Evolutionary conservation across 2,329 filamentous ascomycete genomes (phyloP), one percentile per base, ranked within the genome.

Genomic region (Aspergillus phoenicis): DNA sequence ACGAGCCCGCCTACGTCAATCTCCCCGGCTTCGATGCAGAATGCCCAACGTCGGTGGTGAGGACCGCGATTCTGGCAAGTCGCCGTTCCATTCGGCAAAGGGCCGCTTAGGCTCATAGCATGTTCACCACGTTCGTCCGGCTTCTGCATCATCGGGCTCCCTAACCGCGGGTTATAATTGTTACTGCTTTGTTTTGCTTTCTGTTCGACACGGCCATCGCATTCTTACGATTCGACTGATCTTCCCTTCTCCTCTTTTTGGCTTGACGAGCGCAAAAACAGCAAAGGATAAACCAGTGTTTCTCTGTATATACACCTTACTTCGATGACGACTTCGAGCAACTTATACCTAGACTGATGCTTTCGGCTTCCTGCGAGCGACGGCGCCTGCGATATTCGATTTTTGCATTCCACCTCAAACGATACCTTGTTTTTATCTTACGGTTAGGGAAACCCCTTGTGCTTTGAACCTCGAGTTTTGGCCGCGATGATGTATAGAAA

Each of bases 1-100:
- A 89, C 92, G 59, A 96, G 92, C 81, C 94, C 94, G 68, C 92
- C 94, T 26, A 89, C 89, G 64, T 87, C 85, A 66, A 84, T 89
- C 72, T 88, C 86, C 59, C 87, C 87, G 62, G 84, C 81, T 74
- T 83, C 86, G 80, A 84, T 86, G 82, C 86, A 88, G 81, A 70
- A 73, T 63, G 71, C 69, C 64, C 76, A 78, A 65, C 77, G 76
- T 63, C 75, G 77, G 67, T 79, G 77, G 76, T 79, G 69, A 77
- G 62, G 58, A 52, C 60, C 41, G 57, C 63, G 52, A 60, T 65
- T 13, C 45, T 66, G 65, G 56, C 63, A 58, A 66, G 66, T 66
- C 64, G 69, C 64, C 61, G 66, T 59, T 58, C 64, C 65, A 62
- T 62, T 64, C 62, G 61, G 64, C 61, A 60, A 53, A 60, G 67